Evolutionary conservation across 352 stramenopile species (phyloP), one percentile per base, ranked within the genome.

Genomic region (Phytopythium chamaehyphon): DNA sequence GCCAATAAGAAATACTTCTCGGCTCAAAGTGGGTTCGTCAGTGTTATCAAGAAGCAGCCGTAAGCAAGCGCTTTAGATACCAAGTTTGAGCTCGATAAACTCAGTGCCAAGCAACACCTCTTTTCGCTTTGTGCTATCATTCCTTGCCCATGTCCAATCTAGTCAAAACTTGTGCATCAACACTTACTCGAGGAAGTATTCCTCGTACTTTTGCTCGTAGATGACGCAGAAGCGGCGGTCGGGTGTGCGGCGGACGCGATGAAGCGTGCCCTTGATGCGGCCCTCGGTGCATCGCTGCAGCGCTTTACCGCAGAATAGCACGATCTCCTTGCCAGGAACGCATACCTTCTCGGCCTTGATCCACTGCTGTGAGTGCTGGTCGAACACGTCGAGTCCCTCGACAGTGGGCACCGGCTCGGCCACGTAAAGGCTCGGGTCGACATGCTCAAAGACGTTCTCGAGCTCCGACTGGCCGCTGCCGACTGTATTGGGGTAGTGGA

Each of bases 1-100:
- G 96, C 96, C 16, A 99, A 99, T 74, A 93, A 97, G 44, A 98
- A 98, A 69, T 99, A 97, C 80, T 99, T 99, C 59, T 89, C 89
- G 33, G 78, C 95, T 33, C 88, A 83, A 59, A 96, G 87, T 62
- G 96, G 96, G 36, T 99, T 99, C 66, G 89, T 98, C 52, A 98
- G 89, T 45, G 93, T 97, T 40, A 57, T 98, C 40, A 91, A 90
- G 67, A 83, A 93, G 47, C 60, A 24, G 21, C 38, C 26, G 14
- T 68, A 60, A 26, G 19, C 22, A 16, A 40, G 28, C n/a, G 2
- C n/a, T 6, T 18, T 19, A 19, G 16, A 22, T 26, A 22, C 19
- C 18, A 47, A 4, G 42, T 22, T 31, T 36, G 14, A 15, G 11
- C 31, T 21, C 2, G 16, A 31, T 26, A n/a, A 16, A 46, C 21